Evolutionary conservation across 2,329 filamentous ascomycete genomes (phyloP), one percentile per base, ranked within the genome.

Genomic region (Alternaria angustiovoidea): DNA sequence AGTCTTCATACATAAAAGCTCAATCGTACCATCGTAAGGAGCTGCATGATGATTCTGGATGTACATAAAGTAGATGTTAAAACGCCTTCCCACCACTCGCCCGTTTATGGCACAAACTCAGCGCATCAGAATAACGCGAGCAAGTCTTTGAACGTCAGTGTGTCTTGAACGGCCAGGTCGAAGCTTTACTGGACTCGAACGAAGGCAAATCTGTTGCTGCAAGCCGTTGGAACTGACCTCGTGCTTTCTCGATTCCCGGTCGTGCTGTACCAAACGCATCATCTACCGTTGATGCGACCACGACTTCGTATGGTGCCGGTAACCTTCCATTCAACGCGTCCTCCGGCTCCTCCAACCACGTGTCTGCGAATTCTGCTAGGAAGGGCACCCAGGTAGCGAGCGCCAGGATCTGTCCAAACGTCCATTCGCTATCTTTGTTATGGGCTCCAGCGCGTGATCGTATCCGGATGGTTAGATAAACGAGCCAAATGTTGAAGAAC

Each of bases 291-390:
- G 43, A 34, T 14, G 18, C 16, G 24, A 11, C 34, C 20, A 42
- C 34, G 4, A 55, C 53, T 28, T 55, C 43, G 20, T 55, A 55
- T 26, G 34, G n/a, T 4, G n/a, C 43, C 36, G 47, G 48, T 11
- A 48, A 6, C 2, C 43, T 43, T 7, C 53, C 36, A 18, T 18
- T 48, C 43, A 55, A 12, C 32, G 43, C 53, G 16, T 32, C 11
- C 43, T 22, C 26, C 0, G 34, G 36, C 12, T 34, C 32, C 20
- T 55, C 34, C 53, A 24, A 36, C 24, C 32, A 48, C 2, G 38
- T 41, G 5, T 42, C 49, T 5, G 26, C 34, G n/a, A 55, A 48
- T 5, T 55, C 43, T 7, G 32, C n/a, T n/a, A 55, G n/a, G n/a
- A 41, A 52, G 7, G 43, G 52, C 20, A 20, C 43, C 41, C 16